Evolutionary conservation across 2,329 filamentous ascomycete genomes (phyloP).

Genomic region (Ceratocystis cacaofunesta): DNA sequence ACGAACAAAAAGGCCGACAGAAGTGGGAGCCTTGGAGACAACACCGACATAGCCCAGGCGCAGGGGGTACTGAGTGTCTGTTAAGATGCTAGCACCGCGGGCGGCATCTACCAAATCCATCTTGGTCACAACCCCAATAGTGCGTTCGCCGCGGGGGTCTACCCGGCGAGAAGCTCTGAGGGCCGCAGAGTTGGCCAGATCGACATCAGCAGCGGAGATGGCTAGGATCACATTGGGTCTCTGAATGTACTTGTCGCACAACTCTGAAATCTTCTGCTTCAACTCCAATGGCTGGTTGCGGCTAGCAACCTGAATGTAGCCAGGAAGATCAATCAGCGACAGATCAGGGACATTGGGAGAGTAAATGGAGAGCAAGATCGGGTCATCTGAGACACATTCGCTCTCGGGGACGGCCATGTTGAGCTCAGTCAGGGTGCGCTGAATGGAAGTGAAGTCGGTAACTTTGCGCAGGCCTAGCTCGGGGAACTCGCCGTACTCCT

Average conservation of each 20-base stretch:
- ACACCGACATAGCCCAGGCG: conserved; percentile 95
- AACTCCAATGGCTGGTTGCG: conserved; percentile 80
- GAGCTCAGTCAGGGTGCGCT: conserved; percentile 84
- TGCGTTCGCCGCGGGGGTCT: conserved; percentile 85
- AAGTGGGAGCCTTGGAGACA: conserved; percentile 62
- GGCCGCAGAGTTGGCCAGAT: conserved; percentile 90
- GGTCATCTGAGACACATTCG: conserved; percentile 90
- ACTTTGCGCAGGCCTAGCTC: conserved; percentile 80
- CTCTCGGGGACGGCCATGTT: conserved; percentile 82
- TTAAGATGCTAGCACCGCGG: conserved; percentile 63
- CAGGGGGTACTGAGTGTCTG: conserved; percentile 83
- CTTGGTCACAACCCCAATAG: conserved; percentile 97
- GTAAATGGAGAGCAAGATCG: conserved; percentile 88
- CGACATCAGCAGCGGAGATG: conserved; percentile 93
- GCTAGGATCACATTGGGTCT: conserved; percentile 90
- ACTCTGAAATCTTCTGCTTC: conserved; percentile 87
- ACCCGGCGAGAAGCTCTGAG: conserved; percentile 78
- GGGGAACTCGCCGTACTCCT: conserved; percentile 93
- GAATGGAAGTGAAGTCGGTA: conserved; percentile 81
- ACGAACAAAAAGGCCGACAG: conserved; percentile 65
- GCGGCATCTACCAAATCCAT: conserved; percentile 89
- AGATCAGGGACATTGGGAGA: conserved; percentile 91
- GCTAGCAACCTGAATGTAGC: conserved; percentile 91
- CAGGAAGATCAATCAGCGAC: conserved; percentile 87
- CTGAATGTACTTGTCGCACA: conserved; percentile 97